Evolutionary conservation across 1,139 yeast genomes (phyloP).

Genomic region (Tardiomyces blankii): DNA sequence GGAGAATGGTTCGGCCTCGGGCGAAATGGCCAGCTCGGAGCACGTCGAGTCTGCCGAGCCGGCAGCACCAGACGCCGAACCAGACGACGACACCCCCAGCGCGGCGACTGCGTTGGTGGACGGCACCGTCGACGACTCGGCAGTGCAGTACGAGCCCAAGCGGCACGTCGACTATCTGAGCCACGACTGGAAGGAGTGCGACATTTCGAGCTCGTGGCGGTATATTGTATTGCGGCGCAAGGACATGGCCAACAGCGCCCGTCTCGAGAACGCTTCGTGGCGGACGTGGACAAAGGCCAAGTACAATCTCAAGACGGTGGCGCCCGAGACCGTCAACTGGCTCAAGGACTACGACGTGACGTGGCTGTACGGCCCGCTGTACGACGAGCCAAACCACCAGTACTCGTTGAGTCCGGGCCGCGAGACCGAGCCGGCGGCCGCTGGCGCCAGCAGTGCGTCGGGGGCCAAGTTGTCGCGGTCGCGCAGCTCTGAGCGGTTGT

Average conservation of each 20-base stretch:
- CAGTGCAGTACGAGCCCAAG: conserved; percentile 68
- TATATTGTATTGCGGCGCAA: conserved; percentile 76
- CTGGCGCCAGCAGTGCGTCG: not conserved
- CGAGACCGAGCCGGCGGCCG: not conserved
- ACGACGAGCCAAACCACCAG: conserved; percentile 33
- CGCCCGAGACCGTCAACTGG: conserved; percentile 75
- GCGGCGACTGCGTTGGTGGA: conserved; percentile 24
- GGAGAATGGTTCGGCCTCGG: conserved; percentile 1
- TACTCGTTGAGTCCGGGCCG: not conserved
- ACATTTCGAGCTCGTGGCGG: conserved; percentile 90
- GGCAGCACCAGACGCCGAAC: not conserved
- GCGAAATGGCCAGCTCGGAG: not conserved
- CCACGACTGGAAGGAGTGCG: conserved; percentile 91
- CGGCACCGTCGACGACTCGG: conserved; percentile 62
- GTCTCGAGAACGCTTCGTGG: conserved; percentile 79
- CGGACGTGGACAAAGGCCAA: conserved; percentile 82
- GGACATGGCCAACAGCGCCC: conserved; percentile 42
- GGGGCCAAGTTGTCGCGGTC: conserved; percentile 5
- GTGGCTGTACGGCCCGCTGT: conserved; percentile 80
- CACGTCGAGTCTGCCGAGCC: not conserved
- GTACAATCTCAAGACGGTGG: conserved; percentile 56
- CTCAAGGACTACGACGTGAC: conserved; percentile 75
- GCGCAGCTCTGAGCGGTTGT: not conserved
- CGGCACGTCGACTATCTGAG: conserved; percentile 90
- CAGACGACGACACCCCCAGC: conserved; percentile 10